Evolutionary conservation across 352 stramenopile genomes (phyloP).

Genomic region (Pelagophyceae sp.): DNA sequence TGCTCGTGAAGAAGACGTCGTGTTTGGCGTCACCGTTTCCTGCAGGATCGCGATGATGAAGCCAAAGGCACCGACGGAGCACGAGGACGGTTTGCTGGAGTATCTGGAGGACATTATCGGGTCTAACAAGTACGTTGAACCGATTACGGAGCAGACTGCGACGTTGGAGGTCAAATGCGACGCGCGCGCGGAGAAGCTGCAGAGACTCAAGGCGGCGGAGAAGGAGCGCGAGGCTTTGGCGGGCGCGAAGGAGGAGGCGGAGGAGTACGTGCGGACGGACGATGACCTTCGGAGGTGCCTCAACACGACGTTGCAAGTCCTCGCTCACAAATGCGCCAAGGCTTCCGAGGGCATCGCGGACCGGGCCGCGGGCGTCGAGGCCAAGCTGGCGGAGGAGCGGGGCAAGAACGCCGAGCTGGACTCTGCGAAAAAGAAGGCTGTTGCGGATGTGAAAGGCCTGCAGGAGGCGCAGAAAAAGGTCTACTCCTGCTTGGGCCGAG

Average conservation of each 20-base stretch:
- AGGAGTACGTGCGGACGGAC: constrained; percentile 85
- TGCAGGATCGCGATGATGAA: constrained; percentile 99
- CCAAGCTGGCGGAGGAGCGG: constrained; percentile 37
- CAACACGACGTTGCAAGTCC: too few species aligned
- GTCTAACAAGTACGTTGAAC: constrained; percentile 91
- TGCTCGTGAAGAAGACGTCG: constrained; percentile 1
- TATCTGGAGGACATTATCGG: constrained; percentile 99
- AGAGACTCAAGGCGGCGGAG: constrained; percentile 94
- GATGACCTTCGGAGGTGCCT: constrained; percentile 88
- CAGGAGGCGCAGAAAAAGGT: constrained; percentile 74
- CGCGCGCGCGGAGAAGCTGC: constrained; percentile 79
- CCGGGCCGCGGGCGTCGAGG: constrained; percentile 62
- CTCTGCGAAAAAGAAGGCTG: constrained; percentile 54
- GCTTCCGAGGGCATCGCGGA: constrained; percentile 61
- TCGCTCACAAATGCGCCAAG: too few species aligned
- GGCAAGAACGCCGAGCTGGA: constrained; percentile 31
- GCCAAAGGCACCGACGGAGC: constrained; percentile 82
- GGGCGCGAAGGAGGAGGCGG: constrained; percentile 81
- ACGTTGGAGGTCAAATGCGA: neutral
- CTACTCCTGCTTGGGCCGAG: constrained; percentile 65
- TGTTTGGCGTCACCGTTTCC: too few species aligned
- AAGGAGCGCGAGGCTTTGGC: constrained; percentile 91
- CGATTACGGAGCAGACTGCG: constrained; percentile 43
- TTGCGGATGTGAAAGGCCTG: constrained; percentile 58
- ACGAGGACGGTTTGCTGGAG: constrained; percentile 95